Base-by-base conservation (phyloP, 2,329 filamentous ascomycete genomes). In the Chaetomium sp. region DNA sequence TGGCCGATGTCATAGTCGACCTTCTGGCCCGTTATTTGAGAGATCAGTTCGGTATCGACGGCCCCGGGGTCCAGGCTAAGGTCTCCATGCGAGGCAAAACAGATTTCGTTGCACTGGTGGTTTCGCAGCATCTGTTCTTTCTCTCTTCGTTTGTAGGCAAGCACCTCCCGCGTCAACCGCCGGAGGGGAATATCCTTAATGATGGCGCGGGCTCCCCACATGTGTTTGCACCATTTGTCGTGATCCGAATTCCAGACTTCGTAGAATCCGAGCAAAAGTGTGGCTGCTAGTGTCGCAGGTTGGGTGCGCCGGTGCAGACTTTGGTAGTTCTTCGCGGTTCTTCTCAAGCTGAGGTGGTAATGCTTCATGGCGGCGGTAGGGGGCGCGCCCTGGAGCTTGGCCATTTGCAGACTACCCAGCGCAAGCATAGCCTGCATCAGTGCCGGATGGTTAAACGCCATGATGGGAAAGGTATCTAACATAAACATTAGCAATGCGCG, bases 221-320 rank as follows among this genome's bases (percentile, higher is more conserved):
- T 81, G 77, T 98, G 95, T 67, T 91, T 94, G 72, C 91, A 95
- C 95, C 95, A 99, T 75, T 97, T 97, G 62, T 90, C 88, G 72
- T 98, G 94, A 70, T 99, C 94, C 25, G 93, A 94, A 42, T 90
- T 90, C 88, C 94, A 95, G 21, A 97, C 91, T 75, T 98, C 95
- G 72, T 96, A 98, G 75, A 93, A 98, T 0, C 89, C 92, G 8
- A 99, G 83, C 8, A 98, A 80, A 42, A 97, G 81, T 0, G 92
- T 93, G 2, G 93, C 93, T 8, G 93, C 94, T n/a, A 98, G 80
- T 0, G 93, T 97, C 1, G 91, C 87, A 9, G 92, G 85, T 63
- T 92, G 87, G 9, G 88, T 87, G 60, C 93, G 87, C 71, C 88
- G 87, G 54, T 82, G 83, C 0, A 87, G 81, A 29, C 90, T 85